These are phyloP conservation scores for Syncephalis plumigaleata DNA, from an alignment of 371 early-diverging fungal species.

Conservation along the genomic window DNA sequence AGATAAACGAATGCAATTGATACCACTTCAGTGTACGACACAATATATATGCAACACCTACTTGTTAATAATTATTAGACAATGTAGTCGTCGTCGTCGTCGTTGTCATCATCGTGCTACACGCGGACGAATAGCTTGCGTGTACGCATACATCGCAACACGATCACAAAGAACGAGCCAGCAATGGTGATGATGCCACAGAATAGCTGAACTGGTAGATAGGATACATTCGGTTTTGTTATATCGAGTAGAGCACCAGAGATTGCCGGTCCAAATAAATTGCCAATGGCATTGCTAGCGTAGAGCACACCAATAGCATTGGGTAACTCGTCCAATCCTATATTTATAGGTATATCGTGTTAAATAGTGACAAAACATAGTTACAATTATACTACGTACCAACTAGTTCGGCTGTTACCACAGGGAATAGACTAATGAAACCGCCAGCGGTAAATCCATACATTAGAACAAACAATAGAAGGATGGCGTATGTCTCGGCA, in stretches of 20 bases:
- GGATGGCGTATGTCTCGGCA: constrained; percentile 19
- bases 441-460: constrained; percentile 37
- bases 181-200: neutral
- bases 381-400: constrained; percentile 12
- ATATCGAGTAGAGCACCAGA: constrained; percentile 27
- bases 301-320: constrained; percentile 20
- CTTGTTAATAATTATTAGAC: too few species aligned
- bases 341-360: constrained; percentile 8
- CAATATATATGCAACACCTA: too few species aligned
- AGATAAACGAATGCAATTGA: too few species aligned
- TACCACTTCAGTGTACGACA: too few species aligned
- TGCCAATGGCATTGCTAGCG: constrained; percentile 18
- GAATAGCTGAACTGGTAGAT: constrained; percentile 2
- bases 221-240: constrained; percentile 11
- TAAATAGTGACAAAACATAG: constrained; percentile 16
- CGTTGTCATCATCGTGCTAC: too few species aligned
- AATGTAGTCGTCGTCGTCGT: too few species aligned
- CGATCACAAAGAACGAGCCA: constrained; percentile 8
- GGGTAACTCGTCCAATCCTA: constrained; percentile 21
- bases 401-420: constrained; percentile 18
- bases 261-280: constrained; percentile 28
- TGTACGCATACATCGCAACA: constrained; percentile 6
- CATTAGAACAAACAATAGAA: constrained; percentile 25
- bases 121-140: constrained; percentile 9
- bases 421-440: constrained; percentile 23